phyloP scores from a whole-genome alignment of 768 basidiomycete species.

The Trametes villosa region DNA sequence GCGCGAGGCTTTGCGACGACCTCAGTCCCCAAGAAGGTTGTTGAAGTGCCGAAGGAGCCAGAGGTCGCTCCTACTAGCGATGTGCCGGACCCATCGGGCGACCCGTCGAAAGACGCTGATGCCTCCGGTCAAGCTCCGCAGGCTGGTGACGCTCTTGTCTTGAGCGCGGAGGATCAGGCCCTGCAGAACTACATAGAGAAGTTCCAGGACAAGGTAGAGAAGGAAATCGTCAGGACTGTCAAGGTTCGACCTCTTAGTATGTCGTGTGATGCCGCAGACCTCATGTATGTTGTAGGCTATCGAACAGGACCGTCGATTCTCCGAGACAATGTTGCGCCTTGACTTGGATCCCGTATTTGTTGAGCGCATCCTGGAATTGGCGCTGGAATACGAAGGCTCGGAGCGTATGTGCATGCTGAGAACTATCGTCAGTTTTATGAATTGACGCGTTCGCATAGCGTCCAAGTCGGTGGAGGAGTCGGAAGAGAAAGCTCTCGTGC shows the following conservation, averaged over 20 bases:
- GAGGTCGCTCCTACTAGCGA: slow-evolving; percentile 26
- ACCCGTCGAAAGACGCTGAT: background rate
- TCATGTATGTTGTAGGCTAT: slow-evolving; percentile 54
- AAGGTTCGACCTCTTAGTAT: slow-evolving; percentile 54
- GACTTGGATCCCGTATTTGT: slow-evolving; percentile 64
- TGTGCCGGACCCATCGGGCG: slow-evolving; percentile 20
- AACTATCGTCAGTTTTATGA: background rate
- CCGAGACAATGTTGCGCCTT: slow-evolving; percentile 63
- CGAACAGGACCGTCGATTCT: slow-evolving; percentile 78
- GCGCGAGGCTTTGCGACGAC: slow-evolving; percentile 81
- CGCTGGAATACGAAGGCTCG: slow-evolving; percentile 39
- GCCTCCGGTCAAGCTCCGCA: slow-evolving; percentile 4
- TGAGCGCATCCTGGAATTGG: slow-evolving; percentile 62
- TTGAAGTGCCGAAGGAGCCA: slow-evolving; percentile 35
- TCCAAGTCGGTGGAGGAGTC: slow-evolving; percentile 52
- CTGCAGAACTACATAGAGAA: slow-evolving; percentile 80
- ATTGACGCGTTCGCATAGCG: slow-evolving; percentile 28
- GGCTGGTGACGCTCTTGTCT: slow-evolving; percentile 40
- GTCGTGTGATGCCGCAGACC: too few species aligned
- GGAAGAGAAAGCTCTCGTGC: slow-evolving; percentile 72
- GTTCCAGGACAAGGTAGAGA: slow-evolving; percentile 86
- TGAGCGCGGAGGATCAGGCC: slow-evolving; percentile 53
- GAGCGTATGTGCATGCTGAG: slow-evolving; percentile 35
- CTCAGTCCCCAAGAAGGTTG: slow-evolving; percentile 78
- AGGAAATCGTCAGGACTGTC: slow-evolving; percentile 71